phyloP scores from a whole-genome alignment of 2,329 filamentous ascomycete species.

The Paraconiothyrium brasiliense region DNA sequence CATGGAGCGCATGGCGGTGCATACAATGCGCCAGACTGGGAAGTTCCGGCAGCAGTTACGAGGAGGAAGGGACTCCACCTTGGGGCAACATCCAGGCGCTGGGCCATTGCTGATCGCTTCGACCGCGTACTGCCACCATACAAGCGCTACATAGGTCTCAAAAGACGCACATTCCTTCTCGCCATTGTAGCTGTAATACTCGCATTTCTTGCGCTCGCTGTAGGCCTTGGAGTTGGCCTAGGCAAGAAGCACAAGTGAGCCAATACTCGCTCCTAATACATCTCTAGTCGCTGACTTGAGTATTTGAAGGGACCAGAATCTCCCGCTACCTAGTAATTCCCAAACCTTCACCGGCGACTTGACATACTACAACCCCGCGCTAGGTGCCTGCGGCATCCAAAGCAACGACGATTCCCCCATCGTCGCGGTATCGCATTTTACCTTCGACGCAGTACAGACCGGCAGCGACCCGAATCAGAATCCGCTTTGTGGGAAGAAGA shows the following conservation, averaged over 20 bases:
- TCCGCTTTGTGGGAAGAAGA: slow-evolving; percentile 71
- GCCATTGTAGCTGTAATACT: slow-evolving; percentile 40
- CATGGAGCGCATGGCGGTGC: slow-evolving; percentile 24
- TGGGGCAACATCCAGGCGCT: slow-evolving; percentile 19
- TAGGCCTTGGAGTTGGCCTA: slow-evolving; percentile 51
- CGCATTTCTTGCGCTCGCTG: slow-evolving; percentile 37
- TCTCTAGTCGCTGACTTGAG: slow-evolving; percentile 19
- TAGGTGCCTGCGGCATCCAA: slow-evolving; percentile 74
- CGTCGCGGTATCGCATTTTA: slow-evolving; percentile 71
- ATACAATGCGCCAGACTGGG: slow-evolving; percentile 20
- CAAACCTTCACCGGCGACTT: slow-evolving; percentile 69
- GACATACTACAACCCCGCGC: slow-evolving; percentile 72
- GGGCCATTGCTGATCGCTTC: slow-evolving; percentile 34
- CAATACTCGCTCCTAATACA: neutral
- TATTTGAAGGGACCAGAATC: slow-evolving; percentile 46
- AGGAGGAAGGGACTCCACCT: slow-evolving; percentile 14
- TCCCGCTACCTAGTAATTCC: slow-evolving; percentile 63
- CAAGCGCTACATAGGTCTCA: slow-evolving; percentile 46
- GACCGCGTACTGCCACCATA: slow-evolving; percentile 45
- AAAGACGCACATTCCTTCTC: slow-evolving; percentile 44
- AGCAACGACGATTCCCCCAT: slow-evolving; percentile 66
- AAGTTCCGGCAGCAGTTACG: slow-evolving; percentile 21
- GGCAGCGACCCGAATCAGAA: slow-evolving; percentile 68
- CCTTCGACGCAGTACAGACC: slow-evolving; percentile 69
- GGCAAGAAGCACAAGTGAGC: slow-evolving; percentile 16